Evolutionary conservation across 768 basidiomycete species (phyloP).

Genomic region (Termitomyces sp.): DNA sequence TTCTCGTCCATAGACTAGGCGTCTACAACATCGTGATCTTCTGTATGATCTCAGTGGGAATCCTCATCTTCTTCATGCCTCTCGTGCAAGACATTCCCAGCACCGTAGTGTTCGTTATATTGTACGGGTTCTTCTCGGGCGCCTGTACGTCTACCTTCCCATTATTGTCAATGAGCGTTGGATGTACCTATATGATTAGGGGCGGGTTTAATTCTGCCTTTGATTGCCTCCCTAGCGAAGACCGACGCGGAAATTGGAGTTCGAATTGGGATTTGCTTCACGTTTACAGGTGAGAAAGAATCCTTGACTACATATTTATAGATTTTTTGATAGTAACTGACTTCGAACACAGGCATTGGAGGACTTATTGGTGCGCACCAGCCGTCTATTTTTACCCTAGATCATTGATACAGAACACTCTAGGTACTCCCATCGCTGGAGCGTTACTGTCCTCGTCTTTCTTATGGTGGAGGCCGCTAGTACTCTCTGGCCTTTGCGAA

Average conservation of each 20-base stretch:
- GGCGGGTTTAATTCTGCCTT: slow-evolving; percentile 41
- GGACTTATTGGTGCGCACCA: slow-evolving; percentile 20
- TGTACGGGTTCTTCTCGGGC: slow-evolving; percentile 44
- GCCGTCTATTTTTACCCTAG: neutral
- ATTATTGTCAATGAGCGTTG: neutral
- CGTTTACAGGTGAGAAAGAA: slow-evolving; percentile 15
- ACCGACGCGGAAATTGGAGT: slow-evolving; percentile 52
- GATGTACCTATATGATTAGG: slow-evolving; percentile 21
- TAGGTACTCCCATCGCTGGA: slow-evolving; percentile 23
- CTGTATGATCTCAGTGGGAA: slow-evolving; percentile 23
- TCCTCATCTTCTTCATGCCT: slow-evolving; percentile 38
- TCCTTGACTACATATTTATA: neutral
- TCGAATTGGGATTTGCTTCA: slow-evolving; percentile 51
- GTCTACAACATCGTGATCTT: slow-evolving; percentile 32
- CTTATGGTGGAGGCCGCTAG: slow-evolving; percentile 21
- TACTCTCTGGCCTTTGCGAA: slow-evolving; percentile 18
- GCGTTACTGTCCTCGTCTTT: slow-evolving; percentile 18
- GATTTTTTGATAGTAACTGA: neutral
- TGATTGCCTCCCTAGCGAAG: slow-evolving; percentile 41
- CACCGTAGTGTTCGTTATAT: slow-evolving; percentile 31
- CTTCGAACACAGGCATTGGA: slow-evolving; percentile 17
- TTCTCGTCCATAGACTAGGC: slow-evolving; percentile 30
- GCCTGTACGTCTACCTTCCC: slow-evolving; percentile 27
- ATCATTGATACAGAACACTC: neutral
- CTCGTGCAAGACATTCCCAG: slow-evolving; percentile 27